Evolutionary conservation across 2,329 filamentous ascomycete genomes (phyloP).

Genomic region (Xylaria polymorpha): DNA sequence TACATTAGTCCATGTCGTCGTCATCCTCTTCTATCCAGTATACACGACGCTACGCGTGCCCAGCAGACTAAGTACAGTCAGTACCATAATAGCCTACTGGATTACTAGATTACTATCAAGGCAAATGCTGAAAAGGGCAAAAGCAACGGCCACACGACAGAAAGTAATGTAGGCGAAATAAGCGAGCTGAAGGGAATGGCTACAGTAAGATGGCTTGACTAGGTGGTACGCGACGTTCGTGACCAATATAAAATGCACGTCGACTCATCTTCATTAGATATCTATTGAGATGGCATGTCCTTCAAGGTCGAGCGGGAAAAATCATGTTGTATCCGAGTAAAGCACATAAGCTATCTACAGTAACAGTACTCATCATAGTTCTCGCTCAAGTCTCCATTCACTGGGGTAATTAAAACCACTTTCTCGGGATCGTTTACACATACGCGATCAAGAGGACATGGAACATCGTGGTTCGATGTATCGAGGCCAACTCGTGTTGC

Average conservation of each 20-base stretch:
- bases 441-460: constrained; percentile 6
- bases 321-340: not conserved
- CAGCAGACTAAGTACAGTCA: not conserved
- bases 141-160: constrained; percentile 10
- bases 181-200: constrained; percentile 30
- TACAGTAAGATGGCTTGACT: constrained; percentile 1
- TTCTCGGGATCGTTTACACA: not conserved
- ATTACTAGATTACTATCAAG: not conserved
- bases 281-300: constrained; percentile 1
- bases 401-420: constrained; percentile 1
- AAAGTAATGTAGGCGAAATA: constrained; percentile 26
- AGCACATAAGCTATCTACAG: too few species aligned
- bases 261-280: constrained; percentile 9
- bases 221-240: not conserved
- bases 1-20: not conserved
- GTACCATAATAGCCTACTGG: too few species aligned
- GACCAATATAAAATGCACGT: constrained; percentile 7
- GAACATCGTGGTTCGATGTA: constrained; percentile 10
- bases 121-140: constrained; percentile 11
- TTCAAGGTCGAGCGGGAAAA: not conserved
- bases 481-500: constrained; percentile 19
- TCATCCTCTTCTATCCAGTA: not conserved
- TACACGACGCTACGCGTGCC: not conserved
- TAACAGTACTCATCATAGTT: not conserved
- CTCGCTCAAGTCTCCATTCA: not conserved